phyloP scores from a whole-genome alignment of 805 yeast species.

The Kluyveromyces nonfermentans region DNA sequence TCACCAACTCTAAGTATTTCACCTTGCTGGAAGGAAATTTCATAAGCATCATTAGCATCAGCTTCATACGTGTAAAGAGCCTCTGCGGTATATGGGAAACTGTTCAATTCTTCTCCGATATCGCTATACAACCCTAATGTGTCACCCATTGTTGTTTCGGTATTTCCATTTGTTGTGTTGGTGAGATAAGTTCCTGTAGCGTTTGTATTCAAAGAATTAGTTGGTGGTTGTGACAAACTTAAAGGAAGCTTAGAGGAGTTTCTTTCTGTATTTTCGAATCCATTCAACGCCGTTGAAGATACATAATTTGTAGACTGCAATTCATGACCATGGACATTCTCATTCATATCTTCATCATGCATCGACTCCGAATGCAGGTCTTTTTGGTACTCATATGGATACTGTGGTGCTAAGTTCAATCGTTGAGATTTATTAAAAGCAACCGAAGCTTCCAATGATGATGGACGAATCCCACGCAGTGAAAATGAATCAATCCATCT shows the following conservation, averaged over 20 bases:
- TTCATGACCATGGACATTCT: not conserved
- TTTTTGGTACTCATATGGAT: constrained; percentile 7
- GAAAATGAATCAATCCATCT: constrained; percentile 80
- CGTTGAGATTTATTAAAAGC: constrained; percentile 5
- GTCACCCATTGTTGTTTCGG: constrained; percentile 29
- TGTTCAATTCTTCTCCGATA: constrained; percentile 23
- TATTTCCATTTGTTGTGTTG: constrained; percentile 22
- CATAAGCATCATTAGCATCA: constrained; percentile 87
- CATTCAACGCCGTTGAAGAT: constrained; percentile 49
- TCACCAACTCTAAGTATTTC: constrained; percentile 89
- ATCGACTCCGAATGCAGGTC: not conserved
- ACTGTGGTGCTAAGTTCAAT: not conserved
- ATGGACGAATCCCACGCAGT: constrained; percentile 38
- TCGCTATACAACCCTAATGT: constrained; percentile 30
- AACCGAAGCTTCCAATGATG: constrained; percentile 21
- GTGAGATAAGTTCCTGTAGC: constrained; percentile 19
- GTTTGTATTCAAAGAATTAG: constrained; percentile 7
- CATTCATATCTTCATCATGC: not conserved
- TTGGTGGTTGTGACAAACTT: constrained; percentile 11
- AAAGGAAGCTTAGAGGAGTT: constrained; percentile 6
- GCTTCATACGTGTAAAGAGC: constrained; percentile 86
- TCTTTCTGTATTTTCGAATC: constrained; percentile 44
- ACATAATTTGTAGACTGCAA: constrained; percentile 26
- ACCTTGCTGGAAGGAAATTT: constrained; percentile 81
- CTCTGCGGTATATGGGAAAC: constrained; percentile 73